A percentile compares a stretch with the other conserved stretches of the same genome.
These are phyloP conservation scores for Cordia subcordata DNA, from an alignment of 257 asterid species.

Conservation along the genomic window DNA sequence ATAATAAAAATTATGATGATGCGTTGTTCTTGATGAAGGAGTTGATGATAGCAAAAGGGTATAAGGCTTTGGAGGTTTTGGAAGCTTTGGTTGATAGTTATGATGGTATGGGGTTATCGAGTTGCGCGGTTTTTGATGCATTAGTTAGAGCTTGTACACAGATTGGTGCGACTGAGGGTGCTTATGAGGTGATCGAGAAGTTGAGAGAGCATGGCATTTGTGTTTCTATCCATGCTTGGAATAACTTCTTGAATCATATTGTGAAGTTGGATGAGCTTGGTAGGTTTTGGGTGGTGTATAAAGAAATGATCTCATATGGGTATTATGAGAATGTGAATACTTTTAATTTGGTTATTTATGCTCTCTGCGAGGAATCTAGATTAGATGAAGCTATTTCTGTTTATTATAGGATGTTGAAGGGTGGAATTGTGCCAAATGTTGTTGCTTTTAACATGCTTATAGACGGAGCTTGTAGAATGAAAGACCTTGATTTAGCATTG, in stretches of 20 bases:
- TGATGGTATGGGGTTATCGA: constrained; percentile 14
- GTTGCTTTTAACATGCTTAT: constrained; percentile 68
- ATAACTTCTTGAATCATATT: constrained; percentile 68
- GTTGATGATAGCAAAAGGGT: constrained; percentile 51
- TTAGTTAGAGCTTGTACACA: constrained; percentile 72
- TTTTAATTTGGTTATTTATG: constrained; percentile 57
- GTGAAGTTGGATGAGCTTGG: constrained; percentile 45
- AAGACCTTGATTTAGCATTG: constrained; percentile 47
- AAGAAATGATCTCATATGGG: constrained; percentile 59
- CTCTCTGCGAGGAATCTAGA: constrained; percentile 55
- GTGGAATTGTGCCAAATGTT: constrained; percentile 54
- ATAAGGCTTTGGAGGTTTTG: constrained; percentile 45
- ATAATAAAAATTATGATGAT: constrained; percentile 42
- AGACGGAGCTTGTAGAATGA: constrained; percentile 60
- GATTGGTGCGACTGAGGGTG: constrained; percentile 51
- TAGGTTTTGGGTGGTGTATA: constrained; percentile 53
- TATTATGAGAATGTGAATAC: constrained; percentile 63
- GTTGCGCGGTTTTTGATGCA: constrained; percentile 46
- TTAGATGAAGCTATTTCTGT: constrained; percentile 59
- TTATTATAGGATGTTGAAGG: constrained; percentile 62
- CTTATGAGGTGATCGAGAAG: constrained; percentile 54
- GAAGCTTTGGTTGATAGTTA: constrained; percentile 37
- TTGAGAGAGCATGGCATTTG: constrained; percentile 27
- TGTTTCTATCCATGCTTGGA: constrained; percentile 74
- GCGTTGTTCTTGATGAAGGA: constrained; percentile 60